These are phyloP conservation scores for Porphyrellus cyaneotinctus DNA, from an alignment of 768 basidiomycete genomes.

Conservation along the genomic window DNA sequence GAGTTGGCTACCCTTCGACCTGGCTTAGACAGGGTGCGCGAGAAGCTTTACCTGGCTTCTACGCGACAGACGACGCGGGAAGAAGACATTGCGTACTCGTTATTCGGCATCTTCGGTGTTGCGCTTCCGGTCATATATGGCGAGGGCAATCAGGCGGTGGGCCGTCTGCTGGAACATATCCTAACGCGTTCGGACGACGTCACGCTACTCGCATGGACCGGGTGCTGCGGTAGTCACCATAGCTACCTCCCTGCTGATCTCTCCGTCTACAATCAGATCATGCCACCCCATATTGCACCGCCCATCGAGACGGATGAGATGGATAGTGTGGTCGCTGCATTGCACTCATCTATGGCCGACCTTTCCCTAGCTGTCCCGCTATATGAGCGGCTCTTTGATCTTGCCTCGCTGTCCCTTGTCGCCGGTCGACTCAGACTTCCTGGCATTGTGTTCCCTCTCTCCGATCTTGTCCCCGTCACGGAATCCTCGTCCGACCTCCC, in stretches of 20 bases:
- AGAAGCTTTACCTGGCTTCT: not conserved
- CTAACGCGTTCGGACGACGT: not conserved
- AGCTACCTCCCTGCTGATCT: slow-evolving; percentile 8
- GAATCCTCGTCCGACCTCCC: not conserved
- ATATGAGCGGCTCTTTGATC: not conserved
- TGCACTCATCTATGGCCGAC: not conserved
- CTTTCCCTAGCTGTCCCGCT: not conserved
- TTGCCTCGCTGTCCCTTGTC: not conserved
- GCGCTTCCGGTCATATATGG: not conserved
- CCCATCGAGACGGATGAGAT: not conserved
- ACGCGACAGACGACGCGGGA: not conserved
- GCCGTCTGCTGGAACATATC: not conserved
- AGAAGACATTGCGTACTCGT: not conserved
- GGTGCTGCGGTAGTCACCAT: not conserved
- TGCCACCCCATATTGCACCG: not conserved
- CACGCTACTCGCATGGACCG: not conserved
- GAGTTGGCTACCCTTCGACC: not conserved
- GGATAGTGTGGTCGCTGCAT: not conserved
- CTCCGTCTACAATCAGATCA: not conserved
- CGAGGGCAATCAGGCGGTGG: not conserved
- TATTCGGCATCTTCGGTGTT: not conserved
- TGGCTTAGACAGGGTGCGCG: not conserved
- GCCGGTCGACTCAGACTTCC: not conserved
- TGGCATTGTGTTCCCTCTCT: not conserved
- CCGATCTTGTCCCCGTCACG: not conserved